Percentiles rank a stretch among this genome's conserved stretches.
Evolutionary conservation across 352 stramenopile genomes (phyloP).

Genomic region (Albugo laibachii): DNA sequence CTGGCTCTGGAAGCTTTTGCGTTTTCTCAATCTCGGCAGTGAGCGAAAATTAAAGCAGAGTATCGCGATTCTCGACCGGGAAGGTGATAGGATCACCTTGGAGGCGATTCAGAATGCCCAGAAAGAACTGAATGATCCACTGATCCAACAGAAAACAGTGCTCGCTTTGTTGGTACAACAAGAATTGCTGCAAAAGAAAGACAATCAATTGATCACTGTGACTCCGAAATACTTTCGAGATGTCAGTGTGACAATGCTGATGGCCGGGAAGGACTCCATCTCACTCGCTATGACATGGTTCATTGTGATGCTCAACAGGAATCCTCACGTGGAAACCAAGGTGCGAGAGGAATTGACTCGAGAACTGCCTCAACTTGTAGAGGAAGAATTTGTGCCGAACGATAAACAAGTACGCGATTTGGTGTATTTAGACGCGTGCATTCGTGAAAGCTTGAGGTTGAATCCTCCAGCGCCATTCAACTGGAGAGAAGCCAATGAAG

Average conservation of each 20-base stretch:
- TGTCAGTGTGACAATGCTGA: slow-evolving; percentile 60
- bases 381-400: slow-evolving; percentile 4
- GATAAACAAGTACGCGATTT: slow-evolving; percentile 19
- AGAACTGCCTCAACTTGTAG: slow-evolving; percentile 12
- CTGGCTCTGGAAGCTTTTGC: slow-evolving; percentile 26
- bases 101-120: slow-evolving; percentile 13
- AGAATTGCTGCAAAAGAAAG: slow-evolving; percentile 1
- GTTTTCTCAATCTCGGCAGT: slow-evolving; percentile 12
- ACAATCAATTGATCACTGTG: slow-evolving; percentile 4
- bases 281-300: slow-evolving; percentile 55
- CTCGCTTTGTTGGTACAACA: too few species aligned
- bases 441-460: slow-evolving; percentile 34
- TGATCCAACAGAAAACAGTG: background rate
- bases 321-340: slow-evolving; percentile 27
- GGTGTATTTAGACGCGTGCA: slow-evolving; percentile 24
- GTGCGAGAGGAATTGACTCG: slow-evolving; percentile 22
- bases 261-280: slow-evolving; percentile 62
- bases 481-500: slow-evolving; percentile 12
- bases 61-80: slow-evolving; percentile 24
- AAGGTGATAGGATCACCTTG: slow-evolving; percentile 20
- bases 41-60: slow-evolving; percentile 18
- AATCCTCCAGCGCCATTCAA: slow-evolving; percentile 25
- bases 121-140: slow-evolving; percentile 15
- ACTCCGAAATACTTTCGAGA: slow-evolving; percentile 37
- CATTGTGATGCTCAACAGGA: slow-evolving; percentile 24